Evolutionary conservation across 1,284 basidiomycete genomes (phyloP), one percentile per base, ranked within the genome.

Genomic region (Tilletia caries): DNA sequence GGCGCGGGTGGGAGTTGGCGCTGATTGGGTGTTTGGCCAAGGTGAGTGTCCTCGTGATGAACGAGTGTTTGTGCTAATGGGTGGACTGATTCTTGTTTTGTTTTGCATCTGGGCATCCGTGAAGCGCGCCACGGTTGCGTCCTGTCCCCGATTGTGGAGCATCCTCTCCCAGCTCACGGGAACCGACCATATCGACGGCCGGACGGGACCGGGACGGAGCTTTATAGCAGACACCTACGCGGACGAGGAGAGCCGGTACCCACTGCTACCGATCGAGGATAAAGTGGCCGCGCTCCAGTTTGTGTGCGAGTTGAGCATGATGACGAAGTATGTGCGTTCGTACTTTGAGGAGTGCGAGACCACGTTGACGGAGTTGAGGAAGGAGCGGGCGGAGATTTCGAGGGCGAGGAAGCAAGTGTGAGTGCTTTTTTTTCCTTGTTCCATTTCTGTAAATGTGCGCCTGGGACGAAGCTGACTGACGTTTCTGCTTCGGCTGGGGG

Each of bases 311-410:
- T 85, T 95, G 65, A 93, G 91, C 0, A 89, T 94, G 33, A 92
- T 93, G 62, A 95, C 92, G 83, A 94, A 92, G 81, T 87, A 89
- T 3, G 88, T 97, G 54, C 91, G 95, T 80, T 84, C 87, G 13
- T 92, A 92, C 79, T 92, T 98, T 88, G 96, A 98, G 77, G 88
- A 89, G 67, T 93, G 92, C 78, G 94, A 95, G 78, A 88, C 91
- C 75, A 89, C 91, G 74, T 85, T 98, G 71, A 98, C 96, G 12
- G 92, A 94, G 54, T 86, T 96, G 66, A 86, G 95, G 74, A 98
- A 98, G 85, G 93, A 95, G 83, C 92, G 95, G 83, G 92, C 95
- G 44, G 95, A 98, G 75, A 89, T 95, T 67, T 95, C 94, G 83
- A 87, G 95, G 71, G 87, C 90, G 76, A 91, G 91, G 85, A 94